Percentiles rank a stretch among this genome's conserved stretches.
Evolutionary conservation across 495 filamentous ascomycete genomes (phyloP).

Genomic region (Apodospora peruviana): DNA sequence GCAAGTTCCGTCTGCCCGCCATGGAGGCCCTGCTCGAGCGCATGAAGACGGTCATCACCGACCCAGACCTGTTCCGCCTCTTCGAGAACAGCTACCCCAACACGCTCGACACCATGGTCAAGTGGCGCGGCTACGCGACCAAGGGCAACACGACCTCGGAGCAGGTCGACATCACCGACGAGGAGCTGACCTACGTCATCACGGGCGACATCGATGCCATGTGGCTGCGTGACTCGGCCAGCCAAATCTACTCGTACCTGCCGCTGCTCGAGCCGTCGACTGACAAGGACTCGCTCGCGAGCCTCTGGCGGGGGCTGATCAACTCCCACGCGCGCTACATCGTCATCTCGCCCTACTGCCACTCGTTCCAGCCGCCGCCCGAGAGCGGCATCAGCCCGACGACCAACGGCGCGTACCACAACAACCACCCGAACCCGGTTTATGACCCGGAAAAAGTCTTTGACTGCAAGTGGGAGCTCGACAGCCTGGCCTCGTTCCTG

Average conservation of each 20-base stretch:
- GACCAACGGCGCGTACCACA: constrained; percentile 41
- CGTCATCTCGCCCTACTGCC: constrained; percentile 54
- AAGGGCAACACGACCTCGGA: constrained; percentile 17
- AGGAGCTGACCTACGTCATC: constrained; percentile 60
- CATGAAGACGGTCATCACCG: constrained; percentile 41
- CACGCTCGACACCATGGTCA: constrained; percentile 57
- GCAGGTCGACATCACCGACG: constrained; percentile 39
- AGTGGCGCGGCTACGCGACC: constrained; percentile 52
- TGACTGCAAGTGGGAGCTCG: constrained; percentile 63
- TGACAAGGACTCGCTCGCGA: constrained; percentile 49
- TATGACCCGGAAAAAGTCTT: constrained; percentile 50
- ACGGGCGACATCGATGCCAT: constrained; percentile 63
- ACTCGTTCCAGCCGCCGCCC: constrained; percentile 54
- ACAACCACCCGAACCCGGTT: constrained; percentile 40
- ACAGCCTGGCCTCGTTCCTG: constrained; percentile 56
- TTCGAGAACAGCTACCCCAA: constrained; percentile 59
- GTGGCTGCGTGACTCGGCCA: constrained; percentile 61
- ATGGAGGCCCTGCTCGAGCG: constrained; percentile 48
- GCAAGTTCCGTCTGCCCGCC: constrained; percentile 48
- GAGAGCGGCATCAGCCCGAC: constrained; percentile 47
- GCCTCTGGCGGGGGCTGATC: constrained; percentile 54
- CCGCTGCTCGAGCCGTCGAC: constrained; percentile 47
- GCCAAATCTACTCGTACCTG: constrained; percentile 57
- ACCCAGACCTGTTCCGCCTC: constrained; percentile 56
- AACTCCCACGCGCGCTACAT: constrained; percentile 56